Base-by-base conservation (phyloP, 169 alveolate genomes). In the Eimeria brunetti region DNA sequence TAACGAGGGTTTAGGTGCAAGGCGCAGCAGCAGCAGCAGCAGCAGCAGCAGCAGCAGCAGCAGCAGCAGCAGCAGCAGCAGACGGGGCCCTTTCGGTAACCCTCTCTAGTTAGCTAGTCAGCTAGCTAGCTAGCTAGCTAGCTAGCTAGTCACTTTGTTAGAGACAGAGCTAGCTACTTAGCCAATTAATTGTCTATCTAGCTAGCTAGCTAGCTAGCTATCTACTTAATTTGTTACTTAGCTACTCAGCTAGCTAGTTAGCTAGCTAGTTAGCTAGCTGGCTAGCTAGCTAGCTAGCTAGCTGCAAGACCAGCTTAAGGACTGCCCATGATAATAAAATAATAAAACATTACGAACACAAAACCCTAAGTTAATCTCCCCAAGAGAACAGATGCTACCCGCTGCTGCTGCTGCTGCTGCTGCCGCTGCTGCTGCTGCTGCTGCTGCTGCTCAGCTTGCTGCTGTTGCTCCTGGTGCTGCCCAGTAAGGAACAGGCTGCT, bases 241-340 rank as follows among this genome's bases (percentile, higher is more conserved):
- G 78, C 78, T 33, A 67, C 36, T 36, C 44, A n/a, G 78, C 44
- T 67, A 67, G 38, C 44, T 16, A 67, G 44, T 8, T 67, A n/a
- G 78, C 44, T 27, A 67, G 49, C 78, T 67, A 67, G 78, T 41
- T 33, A 27, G 38, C 46, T 33, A 30, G 78, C 38, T n/a, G 27
- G 78, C 78, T 67, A 67, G 38, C 78, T 33, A 67, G 27, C 78
- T 67, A 67, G 78, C 78, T 67, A n/a, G 78, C 44, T 67, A 14
- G 38, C 44, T 4, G 44, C 78, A 2, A 30, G 78, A 2, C 2
- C 11, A 67, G 36, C 44, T 8, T 12, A 2, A 6, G 73, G 73
- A 20, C 9, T 6, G 38, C 12, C 33, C 12, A 6, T 22, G 73
- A 7, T 62, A 16, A 62, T 27, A 7, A 7, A 22, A 33, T 33